Evolutionary conservation across 129 eudicot species (phyloP).

Genomic region (Lactuca sativa): DNA sequence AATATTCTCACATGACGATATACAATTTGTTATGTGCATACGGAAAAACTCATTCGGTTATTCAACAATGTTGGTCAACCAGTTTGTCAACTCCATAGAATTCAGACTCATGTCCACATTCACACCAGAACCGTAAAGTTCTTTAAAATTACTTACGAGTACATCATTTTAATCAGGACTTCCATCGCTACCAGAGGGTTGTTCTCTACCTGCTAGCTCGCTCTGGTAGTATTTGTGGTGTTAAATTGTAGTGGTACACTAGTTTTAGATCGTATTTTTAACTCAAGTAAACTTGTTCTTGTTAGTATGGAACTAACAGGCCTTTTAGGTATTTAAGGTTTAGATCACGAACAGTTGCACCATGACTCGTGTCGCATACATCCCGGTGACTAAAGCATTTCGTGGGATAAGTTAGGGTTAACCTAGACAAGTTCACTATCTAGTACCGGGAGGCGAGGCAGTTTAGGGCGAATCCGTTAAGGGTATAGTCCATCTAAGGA

Average conservation of each 20-base stretch:
- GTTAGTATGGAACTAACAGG: slow-evolving; percentile 77
- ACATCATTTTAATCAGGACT: slow-evolving; percentile 74
- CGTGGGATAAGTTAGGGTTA: slow-evolving; percentile 84
- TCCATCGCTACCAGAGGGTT: slow-evolving; percentile 93
- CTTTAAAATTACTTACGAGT: slow-evolving; percentile 80
- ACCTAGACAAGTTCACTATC: slow-evolving; percentile 89
- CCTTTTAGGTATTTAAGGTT: slow-evolving; percentile 91
- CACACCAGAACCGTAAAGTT: slow-evolving; percentile 74
- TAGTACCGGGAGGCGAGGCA: slow-evolving; percentile 79
- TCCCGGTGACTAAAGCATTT: slow-evolving; percentile 90
- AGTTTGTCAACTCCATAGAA: slow-evolving; percentile 98
- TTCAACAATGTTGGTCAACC: slow-evolving; percentile 87
- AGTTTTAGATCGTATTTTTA: slow-evolving; percentile 77
- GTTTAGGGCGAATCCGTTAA: slow-evolving; percentile 79
- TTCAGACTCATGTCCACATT: slow-evolving; percentile 99
- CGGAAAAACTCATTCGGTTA: slow-evolving; percentile 89
- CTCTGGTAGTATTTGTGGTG: slow-evolving; percentile 86
- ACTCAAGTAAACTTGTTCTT: slow-evolving; percentile 79
- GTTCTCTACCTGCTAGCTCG: slow-evolving; percentile 74
- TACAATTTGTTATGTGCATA: slow-evolving; percentile 91
- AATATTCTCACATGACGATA: slow-evolving; percentile 81
- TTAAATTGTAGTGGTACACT: slow-evolving; percentile 81
- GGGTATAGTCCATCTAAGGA: slow-evolving; percentile 79
- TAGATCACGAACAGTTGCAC: slow-evolving; percentile 79
- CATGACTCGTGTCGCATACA: slow-evolving; percentile 97